phyloP scores from a whole-genome alignment of 2,329 filamentous ascomycete species.

The Aspergillus fijiensis region DNA sequence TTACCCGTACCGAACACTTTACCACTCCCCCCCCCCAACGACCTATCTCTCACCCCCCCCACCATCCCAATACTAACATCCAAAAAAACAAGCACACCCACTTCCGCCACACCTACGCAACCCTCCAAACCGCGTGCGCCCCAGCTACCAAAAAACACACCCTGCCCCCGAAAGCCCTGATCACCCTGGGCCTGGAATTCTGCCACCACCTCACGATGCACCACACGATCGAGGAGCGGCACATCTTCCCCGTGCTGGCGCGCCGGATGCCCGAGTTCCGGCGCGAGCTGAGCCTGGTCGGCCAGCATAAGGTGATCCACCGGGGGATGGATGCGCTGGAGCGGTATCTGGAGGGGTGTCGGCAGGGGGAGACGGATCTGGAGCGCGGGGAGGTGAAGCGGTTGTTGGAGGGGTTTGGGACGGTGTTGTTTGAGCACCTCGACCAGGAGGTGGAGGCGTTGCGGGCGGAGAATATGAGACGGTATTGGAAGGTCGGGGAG shows the following conservation, averaged over 20 bases:
- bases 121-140: conserved; percentile 62
- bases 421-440: conserved; percentile 77
- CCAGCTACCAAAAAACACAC: conserved; percentile 48
- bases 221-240: conserved; percentile 78
- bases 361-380: conserved; percentile 61
- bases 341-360: conserved; percentile 64
- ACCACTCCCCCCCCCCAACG: too few relatives aligned
- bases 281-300: conserved; percentile 63
- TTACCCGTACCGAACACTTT: too few relatives aligned
- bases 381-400: conserved; percentile 60
- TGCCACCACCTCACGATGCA: conserved; percentile 69
- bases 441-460: conserved; percentile 79
- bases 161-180: conserved; percentile 68
- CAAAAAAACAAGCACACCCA: conserved; percentile 61
- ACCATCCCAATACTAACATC: too few relatives aligned
- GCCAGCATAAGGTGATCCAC: conserved; percentile 78
- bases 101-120: conserved; percentile 73
- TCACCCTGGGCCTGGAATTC: conserved; percentile 68
- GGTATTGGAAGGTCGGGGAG: conserved; percentile 76
- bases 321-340: conserved; percentile 67
- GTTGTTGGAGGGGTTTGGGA: conserved; percentile 75
- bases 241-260: conserved; percentile 77
- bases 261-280: conserved; percentile 76
- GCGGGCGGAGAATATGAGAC: conserved; percentile 82
- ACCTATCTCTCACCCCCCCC: too few relatives aligned